Evolutionary conservation across 1,284 basidiomycete species (phyloP).

Genomic region (Trametes pubescens): DNA sequence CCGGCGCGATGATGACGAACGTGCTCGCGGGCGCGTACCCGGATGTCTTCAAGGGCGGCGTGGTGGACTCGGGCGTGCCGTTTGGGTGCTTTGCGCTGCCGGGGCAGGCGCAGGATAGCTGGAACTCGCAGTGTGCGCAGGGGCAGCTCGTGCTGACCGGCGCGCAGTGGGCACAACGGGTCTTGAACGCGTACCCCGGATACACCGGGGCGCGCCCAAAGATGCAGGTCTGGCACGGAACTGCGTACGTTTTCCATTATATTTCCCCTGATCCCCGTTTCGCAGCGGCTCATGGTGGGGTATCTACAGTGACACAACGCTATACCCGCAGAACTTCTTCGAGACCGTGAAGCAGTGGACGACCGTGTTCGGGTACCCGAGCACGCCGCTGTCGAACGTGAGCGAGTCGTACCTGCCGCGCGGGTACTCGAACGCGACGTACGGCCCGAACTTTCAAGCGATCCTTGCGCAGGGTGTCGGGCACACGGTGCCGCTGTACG

Average conservation of each 20-base stretch:
- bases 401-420: constrained; percentile 32
- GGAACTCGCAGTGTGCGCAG: constrained; percentile 52
- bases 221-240: constrained; percentile 64
- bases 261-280: neutral
- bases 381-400: constrained; percentile 49
- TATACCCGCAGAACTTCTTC: constrained; percentile 58
- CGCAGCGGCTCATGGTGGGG: neutral
- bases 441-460: constrained; percentile 55
- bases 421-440: constrained; percentile 55
- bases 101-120: constrained; percentile 45
- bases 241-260: constrained; percentile 45
- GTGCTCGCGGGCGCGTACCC: constrained; percentile 63
- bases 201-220: constrained; percentile 60
- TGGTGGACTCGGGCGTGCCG: constrained; percentile 61
- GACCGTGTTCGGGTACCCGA: constrained; percentile 46
- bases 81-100: constrained; percentile 61
- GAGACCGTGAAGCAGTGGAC: constrained; percentile 52
- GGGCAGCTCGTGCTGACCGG: constrained; percentile 55
- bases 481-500: constrained; percentile 45
- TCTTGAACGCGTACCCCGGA: constrained; percentile 55
- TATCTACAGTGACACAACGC: constrained; percentile 51
- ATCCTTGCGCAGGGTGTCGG: constrained; percentile 53
- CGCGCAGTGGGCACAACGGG: constrained; percentile 58
- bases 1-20: constrained; percentile 70
- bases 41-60: constrained; percentile 58